Evolutionary conservation across 176 grass and related monocot genomes (phyloP), one percentile per base, ranked within the genome.

Genomic region (Otatea glauca): DNA sequence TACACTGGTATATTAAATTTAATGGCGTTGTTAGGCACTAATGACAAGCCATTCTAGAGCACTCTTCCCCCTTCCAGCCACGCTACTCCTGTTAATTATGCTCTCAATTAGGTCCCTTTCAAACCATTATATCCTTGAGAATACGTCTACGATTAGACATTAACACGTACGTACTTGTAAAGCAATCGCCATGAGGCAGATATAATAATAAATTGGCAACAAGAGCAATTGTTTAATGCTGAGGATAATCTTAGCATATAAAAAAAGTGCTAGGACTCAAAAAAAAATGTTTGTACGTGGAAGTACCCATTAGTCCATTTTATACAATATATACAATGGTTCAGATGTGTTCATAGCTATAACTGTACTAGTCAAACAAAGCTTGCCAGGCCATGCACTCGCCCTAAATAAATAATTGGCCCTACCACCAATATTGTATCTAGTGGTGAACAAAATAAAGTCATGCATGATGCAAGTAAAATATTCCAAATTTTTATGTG

Each of bases 331-430:
- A 83, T 87, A 74, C 59, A 83, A 79, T 67, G 59, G 60, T 83
- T 53, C 70, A 76, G 50, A 82, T 71, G 72, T 65, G 75, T 44
- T 71, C 85, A 48, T 70, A 69, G 69, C 84, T 87, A 91, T 79
- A 75, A 63, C 74, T 79, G 68, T 69, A 84, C 69, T 61, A 72
- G 89, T 91, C 85, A 91, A 91, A 87, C 80, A 91, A 91, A 75
- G 80, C 48, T 80, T 84, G 80, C 84, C 51, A 74, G 75, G 23
- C 79, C 69, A 81, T 75, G 59, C 84, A 87, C 75, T 87, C 87
- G 85, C 80, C 84, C 35, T 87, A 64, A 54, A 81, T 70, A 76
- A 88, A 84, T 69, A 76, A 80, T 76, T 84, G 54, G 75, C 81
- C 81, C 50, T 51, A 75, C 69, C 75, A 75, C 51, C 20, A 87